Evolutionary conservation across 768 basidiomycete genomes (phyloP).

Genomic region (Xerocomellus chrysenteron): DNA sequence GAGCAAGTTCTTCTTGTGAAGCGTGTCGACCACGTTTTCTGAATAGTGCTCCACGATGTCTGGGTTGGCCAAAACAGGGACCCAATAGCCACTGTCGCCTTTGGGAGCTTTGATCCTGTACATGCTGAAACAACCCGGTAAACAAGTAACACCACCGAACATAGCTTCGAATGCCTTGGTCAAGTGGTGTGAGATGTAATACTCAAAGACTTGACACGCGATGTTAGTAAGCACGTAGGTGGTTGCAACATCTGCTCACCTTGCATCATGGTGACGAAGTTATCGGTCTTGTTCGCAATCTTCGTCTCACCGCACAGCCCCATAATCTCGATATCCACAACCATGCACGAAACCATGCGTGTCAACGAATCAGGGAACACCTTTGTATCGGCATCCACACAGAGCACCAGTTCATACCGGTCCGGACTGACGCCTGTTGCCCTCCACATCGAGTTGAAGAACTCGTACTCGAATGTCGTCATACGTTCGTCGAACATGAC

Average conservation of each 20-base stretch:
- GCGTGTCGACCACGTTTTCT: slow-evolving; percentile 97
- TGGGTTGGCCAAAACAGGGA: slow-evolving; percentile 96
- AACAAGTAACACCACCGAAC: slow-evolving; percentile 99
- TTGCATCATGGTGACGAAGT: slow-evolving; percentile 99
- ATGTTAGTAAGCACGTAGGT: slow-evolving; percentile 7
- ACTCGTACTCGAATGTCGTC: slow-evolving; percentile 99
- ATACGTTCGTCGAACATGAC: slow-evolving; percentile 99
- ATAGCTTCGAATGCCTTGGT: slow-evolving; percentile 99
- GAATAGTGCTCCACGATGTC: slow-evolving; percentile 99
- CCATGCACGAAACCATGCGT: slow-evolving; percentile 95
- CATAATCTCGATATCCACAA: slow-evolving; percentile 97
- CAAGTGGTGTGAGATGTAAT: slow-evolving; percentile 99
- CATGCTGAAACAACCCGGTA: slow-evolving; percentile 99
- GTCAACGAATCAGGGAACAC: slow-evolving; percentile 98
- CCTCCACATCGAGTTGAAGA: slow-evolving; percentile 98
- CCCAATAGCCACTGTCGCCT: slow-evolving; percentile 94
- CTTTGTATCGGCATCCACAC: slow-evolving; percentile 98
- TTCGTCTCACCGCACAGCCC: slow-evolving; percentile 99
- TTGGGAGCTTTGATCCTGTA: slow-evolving; percentile 99
- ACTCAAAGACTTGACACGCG: slow-evolving; percentile 81
- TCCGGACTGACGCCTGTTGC: slow-evolving; percentile 95
- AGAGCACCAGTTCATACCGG: slow-evolving; percentile 91
- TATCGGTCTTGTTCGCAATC: slow-evolving; percentile 98
- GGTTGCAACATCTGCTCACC: slow-evolving; percentile 51
- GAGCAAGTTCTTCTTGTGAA: slow-evolving; percentile 98